Evolutionary conservation across 2,329 filamentous ascomycete genomes (phyloP).

Genomic region (Thielaviopsis euricoi): DNA sequence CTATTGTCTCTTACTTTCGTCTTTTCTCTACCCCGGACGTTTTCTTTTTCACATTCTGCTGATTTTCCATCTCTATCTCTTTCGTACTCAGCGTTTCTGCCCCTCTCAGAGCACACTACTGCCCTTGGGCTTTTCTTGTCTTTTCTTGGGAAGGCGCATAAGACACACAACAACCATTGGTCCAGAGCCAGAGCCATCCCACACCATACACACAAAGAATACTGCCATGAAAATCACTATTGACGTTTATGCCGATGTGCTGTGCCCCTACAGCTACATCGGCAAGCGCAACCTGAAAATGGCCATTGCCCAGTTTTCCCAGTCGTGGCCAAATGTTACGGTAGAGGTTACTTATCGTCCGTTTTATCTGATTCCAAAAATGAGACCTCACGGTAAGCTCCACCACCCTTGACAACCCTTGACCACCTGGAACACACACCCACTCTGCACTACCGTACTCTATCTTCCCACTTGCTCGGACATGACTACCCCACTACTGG

Average conservation of each 20-base stretch:
- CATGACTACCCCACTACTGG: neutral
- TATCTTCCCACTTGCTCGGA: neutral
- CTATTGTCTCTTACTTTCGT: neutral
- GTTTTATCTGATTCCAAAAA: constrained; percentile 26
- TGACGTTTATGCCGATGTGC: constrained; percentile 31
- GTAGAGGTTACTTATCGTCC: constrained; percentile 33
- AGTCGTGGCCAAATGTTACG: constrained; percentile 24
- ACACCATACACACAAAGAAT: neutral
- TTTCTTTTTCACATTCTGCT: neutral
- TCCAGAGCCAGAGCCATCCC: too few relatives aligned
- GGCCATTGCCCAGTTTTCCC: constrained; percentile 26
- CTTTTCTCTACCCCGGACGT: neutral
- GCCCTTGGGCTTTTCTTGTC: too few relatives aligned
- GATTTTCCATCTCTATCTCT: too few relatives aligned
- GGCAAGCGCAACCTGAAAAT: constrained; percentile 28
- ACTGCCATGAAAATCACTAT: constrained; percentile 18
- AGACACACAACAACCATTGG: too few relatives aligned
- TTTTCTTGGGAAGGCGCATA: too few relatives aligned
- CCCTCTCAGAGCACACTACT: too few relatives aligned
- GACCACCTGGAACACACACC: neutral
- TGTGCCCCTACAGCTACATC: constrained; percentile 37
- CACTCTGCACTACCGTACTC: neutral
- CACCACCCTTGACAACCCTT: neutral
- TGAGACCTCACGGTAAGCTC: constrained; percentile 16
- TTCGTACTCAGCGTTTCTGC: neutral